Evolutionary conservation across 305 asterid genomes (phyloP).

Genomic region (Solanum chacoense): DNA sequence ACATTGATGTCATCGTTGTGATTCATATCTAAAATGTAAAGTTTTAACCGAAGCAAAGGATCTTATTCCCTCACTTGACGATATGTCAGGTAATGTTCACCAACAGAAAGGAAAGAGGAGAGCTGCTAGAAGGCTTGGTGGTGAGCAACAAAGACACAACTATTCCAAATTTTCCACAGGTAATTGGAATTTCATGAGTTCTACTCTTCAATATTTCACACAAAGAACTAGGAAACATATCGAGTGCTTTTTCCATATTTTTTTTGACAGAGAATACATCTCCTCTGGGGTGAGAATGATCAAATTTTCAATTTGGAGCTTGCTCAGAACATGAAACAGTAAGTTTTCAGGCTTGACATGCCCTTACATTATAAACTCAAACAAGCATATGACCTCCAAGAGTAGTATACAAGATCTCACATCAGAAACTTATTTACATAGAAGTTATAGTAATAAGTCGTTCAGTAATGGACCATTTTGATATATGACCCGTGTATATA

Average conservation of each 20-base stretch:
- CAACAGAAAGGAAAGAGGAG: constrained; percentile 78
- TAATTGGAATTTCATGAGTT: neutral
- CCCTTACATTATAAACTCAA: neutral
- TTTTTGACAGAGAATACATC: constrained; percentile 64
- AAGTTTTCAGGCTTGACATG: constrained; percentile 11
- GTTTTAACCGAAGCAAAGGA: neutral
- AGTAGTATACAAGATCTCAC: neutral
- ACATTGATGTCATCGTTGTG: neutral
- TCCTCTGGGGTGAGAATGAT: constrained; percentile 91
- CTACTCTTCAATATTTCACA: neutral
- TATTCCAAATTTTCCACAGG: constrained; percentile 63
- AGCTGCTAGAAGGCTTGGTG: constrained; percentile 64
- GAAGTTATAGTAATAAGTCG: neutral
- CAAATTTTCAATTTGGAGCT: constrained; percentile 72
- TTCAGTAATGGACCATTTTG: neutral
- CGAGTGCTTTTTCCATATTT: neutral
- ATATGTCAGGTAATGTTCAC: constrained; percentile 69
- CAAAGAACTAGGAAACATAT: neutral
- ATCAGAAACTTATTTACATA: neutral
- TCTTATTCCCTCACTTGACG: neutral
- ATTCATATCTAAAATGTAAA: neutral
- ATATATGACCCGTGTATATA: neutral
- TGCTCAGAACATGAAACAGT: constrained; percentile 80
- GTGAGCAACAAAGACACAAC: constrained; percentile 60
- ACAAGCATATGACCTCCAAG: neutral